Evolutionary conservation across 2,329 filamentous ascomycete genomes (phyloP).

Genomic region (Fusarium dimerum): DNA sequence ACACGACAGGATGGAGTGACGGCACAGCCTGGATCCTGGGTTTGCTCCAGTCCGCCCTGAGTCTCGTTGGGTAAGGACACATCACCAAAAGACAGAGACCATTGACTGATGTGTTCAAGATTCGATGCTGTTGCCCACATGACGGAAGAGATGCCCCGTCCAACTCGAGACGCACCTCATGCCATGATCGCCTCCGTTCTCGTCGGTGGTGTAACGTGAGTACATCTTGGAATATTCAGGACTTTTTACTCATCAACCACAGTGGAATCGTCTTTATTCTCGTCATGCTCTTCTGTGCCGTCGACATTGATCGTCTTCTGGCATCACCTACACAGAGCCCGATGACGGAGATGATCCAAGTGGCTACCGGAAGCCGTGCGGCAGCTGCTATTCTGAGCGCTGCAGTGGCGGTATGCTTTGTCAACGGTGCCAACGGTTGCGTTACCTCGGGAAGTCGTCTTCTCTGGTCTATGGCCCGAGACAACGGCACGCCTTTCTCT

Average conservation of each 20-base stretch:
- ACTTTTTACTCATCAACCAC: background rate
- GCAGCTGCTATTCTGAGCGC: constrained; percentile 44
- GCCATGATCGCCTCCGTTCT: constrained; percentile 42
- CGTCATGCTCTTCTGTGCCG: constrained; percentile 45
- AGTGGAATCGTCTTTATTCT: constrained; percentile 41
- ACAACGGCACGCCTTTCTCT: constrained; percentile 39
- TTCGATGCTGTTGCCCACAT: constrained; percentile 49
- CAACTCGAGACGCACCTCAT: constrained; percentile 40
- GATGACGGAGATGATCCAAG: constrained; percentile 46
- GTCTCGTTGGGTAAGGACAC: constrained; percentile 30
- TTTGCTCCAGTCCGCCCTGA: constrained; percentile 41
- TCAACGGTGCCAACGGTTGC: constrained; percentile 46
- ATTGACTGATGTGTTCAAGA: constrained; percentile 10
- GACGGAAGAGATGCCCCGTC: constrained; percentile 48
- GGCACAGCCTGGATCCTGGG: constrained; percentile 50
- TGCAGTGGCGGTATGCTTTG: constrained; percentile 44
- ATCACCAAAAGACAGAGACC: background rate
- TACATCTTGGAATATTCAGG: background rate
- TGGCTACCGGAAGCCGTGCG: constrained; percentile 40
- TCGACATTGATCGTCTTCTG: constrained; percentile 38
- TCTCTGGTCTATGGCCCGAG: constrained; percentile 48
- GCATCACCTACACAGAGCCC: constrained; percentile 44
- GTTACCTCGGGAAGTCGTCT: constrained; percentile 46
- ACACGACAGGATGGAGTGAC: constrained; percentile 47
- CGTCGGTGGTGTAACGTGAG: constrained; percentile 44